Percentiles rank a stretch among this genome's conserved stretches.
phyloP scores from a whole-genome alignment of 257 asterid genomes.

The Gentiana straminea region DNA sequence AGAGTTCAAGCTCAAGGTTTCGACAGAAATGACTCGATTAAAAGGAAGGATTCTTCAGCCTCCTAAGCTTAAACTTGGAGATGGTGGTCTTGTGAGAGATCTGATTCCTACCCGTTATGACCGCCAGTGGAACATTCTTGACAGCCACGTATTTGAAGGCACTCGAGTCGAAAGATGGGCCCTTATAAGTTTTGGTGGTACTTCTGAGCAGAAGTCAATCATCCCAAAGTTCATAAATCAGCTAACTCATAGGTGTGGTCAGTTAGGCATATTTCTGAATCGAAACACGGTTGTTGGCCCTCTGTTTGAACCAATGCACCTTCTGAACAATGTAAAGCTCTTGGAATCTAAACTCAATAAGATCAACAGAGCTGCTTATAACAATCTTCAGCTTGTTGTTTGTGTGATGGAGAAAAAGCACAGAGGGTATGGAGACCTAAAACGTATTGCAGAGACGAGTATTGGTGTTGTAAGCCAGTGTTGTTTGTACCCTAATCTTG shows the following conservation, averaged over 20 bases:
- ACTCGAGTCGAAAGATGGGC: conserved; percentile 75
- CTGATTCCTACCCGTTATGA: conserved; percentile 76
- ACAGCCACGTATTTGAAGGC: conserved; percentile 90
- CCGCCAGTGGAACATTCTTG: conserved; percentile 88
- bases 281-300: conserved; percentile 45
- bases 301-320: conserved; percentile 70
- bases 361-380: conserved; percentile 42
- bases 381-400: conserved; percentile 72
- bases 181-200: conserved; percentile 74
- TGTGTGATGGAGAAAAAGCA: conserved; percentile 96
- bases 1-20: conserved; percentile 62
- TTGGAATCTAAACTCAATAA: conserved; percentile 65
- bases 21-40: conserved; percentile 66
- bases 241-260: conserved; percentile 63
- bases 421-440: conserved; percentile 89
- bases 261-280: conserved; percentile 66
- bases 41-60: conserved; percentile 87
- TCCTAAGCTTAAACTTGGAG: conserved; percentile 88
- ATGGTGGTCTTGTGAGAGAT: conserved; percentile 59
- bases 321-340: conserved; percentile 59
- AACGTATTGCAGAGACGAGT: conserved; percentile 76
- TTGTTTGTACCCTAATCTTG: conserved; percentile 69
- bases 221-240: conserved; percentile 65
- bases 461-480: conserved; percentile 84
- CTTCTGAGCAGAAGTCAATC: conserved; percentile 51